Percentiles rank a stretch among this genome's conserved stretches.
Conservation (phyloP, 2,329 filamentous ascomycete species). For the Colletotrichum filicis region DNA sequence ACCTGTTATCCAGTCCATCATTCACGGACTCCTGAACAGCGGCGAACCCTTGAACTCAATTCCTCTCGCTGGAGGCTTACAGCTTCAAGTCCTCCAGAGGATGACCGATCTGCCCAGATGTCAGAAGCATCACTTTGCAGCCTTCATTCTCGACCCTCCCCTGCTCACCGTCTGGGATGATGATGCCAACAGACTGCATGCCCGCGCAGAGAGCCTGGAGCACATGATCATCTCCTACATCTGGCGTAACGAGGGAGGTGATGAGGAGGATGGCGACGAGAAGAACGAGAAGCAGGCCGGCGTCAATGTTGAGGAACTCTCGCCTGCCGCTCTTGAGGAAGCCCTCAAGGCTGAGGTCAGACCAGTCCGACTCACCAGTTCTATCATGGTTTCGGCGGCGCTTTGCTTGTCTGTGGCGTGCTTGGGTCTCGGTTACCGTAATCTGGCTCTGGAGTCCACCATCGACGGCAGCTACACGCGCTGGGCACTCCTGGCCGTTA, state of each 20-base stretch:
- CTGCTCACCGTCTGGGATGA: slow-evolving; percentile 74
- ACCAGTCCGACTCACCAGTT: slow-evolving; percentile 64
- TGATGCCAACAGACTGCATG: slow-evolving; percentile 64
- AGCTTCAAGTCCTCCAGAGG: slow-evolving; percentile 70
- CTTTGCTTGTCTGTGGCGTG: slow-evolving; percentile 62
- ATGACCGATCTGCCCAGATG: slow-evolving; percentile 67
- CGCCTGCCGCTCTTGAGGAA: slow-evolving; percentile 54
- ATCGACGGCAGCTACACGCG: slow-evolving; percentile 65
- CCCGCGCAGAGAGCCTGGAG: slow-evolving; percentile 63
- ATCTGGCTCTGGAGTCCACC: slow-evolving; percentile 63
- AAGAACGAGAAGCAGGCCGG: slow-evolving; percentile 52
- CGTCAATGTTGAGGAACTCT: slow-evolving; percentile 54
- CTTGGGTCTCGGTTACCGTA: slow-evolving; percentile 66
- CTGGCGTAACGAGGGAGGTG: slow-evolving; percentile 53
- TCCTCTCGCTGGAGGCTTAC: slow-evolving; percentile 66
- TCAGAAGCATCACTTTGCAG: slow-evolving; percentile 74
- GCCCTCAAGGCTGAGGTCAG: slow-evolving; percentile 53
- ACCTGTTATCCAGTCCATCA: slow-evolving; percentile 69
- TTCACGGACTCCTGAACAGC: slow-evolving; percentile 56
- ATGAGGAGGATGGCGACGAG: slow-evolving; percentile 52
- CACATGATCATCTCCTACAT: slow-evolving; percentile 66
- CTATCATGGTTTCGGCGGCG: slow-evolving; percentile 63
- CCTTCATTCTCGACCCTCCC: slow-evolving; percentile 68
- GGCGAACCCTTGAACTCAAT: slow-evolving; percentile 58
- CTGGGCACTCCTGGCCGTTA: slow-evolving; percentile 61